Evolutionary conservation across 495 filamentous ascomycete genomes (phyloP).

Genomic region (Monascus purpureus): DNA sequence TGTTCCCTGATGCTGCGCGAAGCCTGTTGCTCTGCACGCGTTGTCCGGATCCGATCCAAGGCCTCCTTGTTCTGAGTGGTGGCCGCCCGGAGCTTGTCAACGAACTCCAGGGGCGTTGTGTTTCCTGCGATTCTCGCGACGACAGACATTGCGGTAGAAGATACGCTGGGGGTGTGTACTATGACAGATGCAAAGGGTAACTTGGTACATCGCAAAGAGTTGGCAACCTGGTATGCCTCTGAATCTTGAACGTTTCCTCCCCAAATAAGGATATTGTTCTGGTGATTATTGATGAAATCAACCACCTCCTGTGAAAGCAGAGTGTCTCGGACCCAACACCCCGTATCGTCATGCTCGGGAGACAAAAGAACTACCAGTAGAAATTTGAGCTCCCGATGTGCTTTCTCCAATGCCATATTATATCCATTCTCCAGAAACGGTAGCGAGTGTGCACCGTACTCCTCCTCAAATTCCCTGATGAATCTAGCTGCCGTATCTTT

Average conservation of each 20-base stretch:
- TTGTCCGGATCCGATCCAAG: constrained; percentile 50
- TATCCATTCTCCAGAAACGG: constrained; percentile 77
- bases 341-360: constrained; percentile 87
- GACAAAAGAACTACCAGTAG: constrained; percentile 72
- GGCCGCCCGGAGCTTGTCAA: constrained; percentile 55
- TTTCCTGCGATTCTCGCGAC: constrained; percentile 61
- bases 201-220: constrained; percentile 69
- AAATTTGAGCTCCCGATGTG: constrained; percentile 84
- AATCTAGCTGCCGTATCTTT: constrained; percentile 81
- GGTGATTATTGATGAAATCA: constrained; percentile 52
- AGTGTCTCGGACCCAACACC: constrained; percentile 68
- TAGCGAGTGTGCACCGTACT: constrained; percentile 58
- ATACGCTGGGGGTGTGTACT: constrained; percentile 67
- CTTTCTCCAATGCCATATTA: constrained; percentile 73
- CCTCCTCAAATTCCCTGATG: constrained; percentile 84
- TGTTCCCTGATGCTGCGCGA: constrained; percentile 63
- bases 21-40: constrained; percentile 62
- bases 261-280: constrained; percentile 75
- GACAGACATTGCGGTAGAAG: constrained; percentile 74
- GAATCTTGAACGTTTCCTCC: constrained; percentile 81
- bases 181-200: constrained; percentile 81
- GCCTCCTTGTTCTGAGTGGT: constrained; percentile 56
- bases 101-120: constrained; percentile 47
- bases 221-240: constrained; percentile 83
- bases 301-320: constrained; percentile 62